Percentiles rank a stretch among this genome's conserved stretches.
These are phyloP conservation scores for Panicum miliaceum DNA, from an alignment of 176 grass and related monocot species.

Conservation along the genomic window DNA sequence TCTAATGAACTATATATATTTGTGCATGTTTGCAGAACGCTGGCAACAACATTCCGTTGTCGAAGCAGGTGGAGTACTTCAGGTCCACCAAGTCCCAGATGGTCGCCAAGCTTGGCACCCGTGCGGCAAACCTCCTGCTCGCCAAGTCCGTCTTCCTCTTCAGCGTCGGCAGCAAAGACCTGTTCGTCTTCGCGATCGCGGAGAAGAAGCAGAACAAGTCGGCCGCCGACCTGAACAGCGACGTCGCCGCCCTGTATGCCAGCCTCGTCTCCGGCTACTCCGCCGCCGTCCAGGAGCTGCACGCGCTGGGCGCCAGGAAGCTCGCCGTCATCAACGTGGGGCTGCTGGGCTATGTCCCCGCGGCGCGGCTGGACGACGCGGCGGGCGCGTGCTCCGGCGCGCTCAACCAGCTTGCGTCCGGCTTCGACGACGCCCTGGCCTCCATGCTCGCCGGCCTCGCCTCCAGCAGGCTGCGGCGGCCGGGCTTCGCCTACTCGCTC, in stretches of 20 bases:
- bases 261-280: constrained; percentile 15
- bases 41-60: constrained; percentile 38
- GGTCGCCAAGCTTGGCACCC: background rate
- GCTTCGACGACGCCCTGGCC: background rate
- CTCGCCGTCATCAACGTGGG: constrained; percentile 39
- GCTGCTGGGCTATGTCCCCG: constrained; percentile 36
- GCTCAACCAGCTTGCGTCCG: constrained; percentile 27
- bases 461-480: background rate
- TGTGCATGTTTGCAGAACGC: background rate
- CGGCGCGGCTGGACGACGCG: background rate
- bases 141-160: constrained; percentile 39
- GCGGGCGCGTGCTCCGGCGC: constrained; percentile 1
- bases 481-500: constrained; percentile 40
- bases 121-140: background rate
- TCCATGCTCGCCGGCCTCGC: background rate
- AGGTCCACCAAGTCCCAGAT: constrained; percentile 24
- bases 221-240: background rate
- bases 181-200: constrained; percentile 18
- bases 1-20: too few species aligned
- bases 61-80: constrained; percentile 43
- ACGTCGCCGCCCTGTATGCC: background rate
- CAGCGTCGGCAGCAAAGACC: constrained; percentile 36
- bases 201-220: background rate
- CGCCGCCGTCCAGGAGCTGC: background rate
- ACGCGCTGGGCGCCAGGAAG: constrained; percentile 48